Conservation (phyloP, 495 filamentous ascomycete genomes). For the Clohesyomyces aquaticus region DNA sequence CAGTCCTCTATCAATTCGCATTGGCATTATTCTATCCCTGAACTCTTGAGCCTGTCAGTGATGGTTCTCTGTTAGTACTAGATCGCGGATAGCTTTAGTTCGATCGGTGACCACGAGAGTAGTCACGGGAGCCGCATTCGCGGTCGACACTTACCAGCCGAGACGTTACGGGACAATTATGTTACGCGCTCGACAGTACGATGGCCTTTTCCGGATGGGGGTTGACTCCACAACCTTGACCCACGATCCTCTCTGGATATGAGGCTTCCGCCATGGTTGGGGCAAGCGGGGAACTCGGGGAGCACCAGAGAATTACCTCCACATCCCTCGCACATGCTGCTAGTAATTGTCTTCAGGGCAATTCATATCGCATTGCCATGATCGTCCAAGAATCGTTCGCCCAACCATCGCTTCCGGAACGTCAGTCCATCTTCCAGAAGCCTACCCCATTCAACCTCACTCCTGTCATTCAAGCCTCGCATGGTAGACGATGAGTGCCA, state of each 20-base stretch:
- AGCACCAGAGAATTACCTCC: neutral
- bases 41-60: neutral
- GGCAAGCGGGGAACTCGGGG: conserved; percentile 8
- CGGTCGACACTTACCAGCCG: too few relatives aligned
- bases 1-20: conserved; percentile 16
- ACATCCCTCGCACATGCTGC: too few relatives aligned
- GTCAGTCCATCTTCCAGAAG: conserved; percentile 28
- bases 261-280: neutral
- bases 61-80: neutral
- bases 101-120: neutral
- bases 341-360: too few relatives aligned
- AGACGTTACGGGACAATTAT: too few relatives aligned
- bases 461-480: conserved; percentile 5
- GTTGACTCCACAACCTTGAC: neutral
- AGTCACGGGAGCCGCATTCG: neutral
- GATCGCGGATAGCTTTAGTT: neutral
- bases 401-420: conserved; percentile 2
- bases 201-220: neutral
- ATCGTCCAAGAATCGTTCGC: neutral
- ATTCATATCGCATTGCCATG: neutral
- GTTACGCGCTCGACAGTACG: too few relatives aligned
- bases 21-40: conserved; percentile 5
- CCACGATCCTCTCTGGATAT: neutral
- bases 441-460: conserved; percentile 12
- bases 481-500: neutral